phyloP scores from a whole-genome alignment of 495 filamentous ascomycete genomes.

The Penicillium taxi region DNA sequence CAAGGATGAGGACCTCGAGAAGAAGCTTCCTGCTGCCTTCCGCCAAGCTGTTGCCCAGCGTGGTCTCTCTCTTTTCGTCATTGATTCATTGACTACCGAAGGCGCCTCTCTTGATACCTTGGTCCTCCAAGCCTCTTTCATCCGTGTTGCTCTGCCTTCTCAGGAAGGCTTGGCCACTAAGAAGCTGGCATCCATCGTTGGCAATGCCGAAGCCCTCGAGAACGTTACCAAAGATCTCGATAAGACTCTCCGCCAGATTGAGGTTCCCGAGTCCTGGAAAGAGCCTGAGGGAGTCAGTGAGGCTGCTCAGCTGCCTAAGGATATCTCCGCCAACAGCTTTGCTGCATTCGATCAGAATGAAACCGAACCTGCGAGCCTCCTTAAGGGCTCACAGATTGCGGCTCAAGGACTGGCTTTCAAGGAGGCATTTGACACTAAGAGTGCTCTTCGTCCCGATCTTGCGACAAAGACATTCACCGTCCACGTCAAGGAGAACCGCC shows the following conservation, averaged over 20 bases:
- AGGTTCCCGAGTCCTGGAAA: slow-evolving; percentile 72
- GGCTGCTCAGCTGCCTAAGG: slow-evolving; percentile 43
- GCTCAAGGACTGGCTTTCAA: slow-evolving; percentile 89
- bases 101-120: slow-evolving; percentile 53
- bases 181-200: slow-evolving; percentile 51
- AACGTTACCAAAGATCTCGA: slow-evolving; percentile 59
- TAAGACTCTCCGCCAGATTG: slow-evolving; percentile 59
- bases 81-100: slow-evolving; percentile 58
- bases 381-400: slow-evolving; percentile 69
- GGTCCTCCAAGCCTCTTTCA: slow-evolving; percentile 69
- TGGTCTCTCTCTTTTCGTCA: slow-evolving; percentile 57
- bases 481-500: slow-evolving; percentile 87
- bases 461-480: slow-evolving; percentile 78
- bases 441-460: slow-evolving; percentile 73
- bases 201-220: slow-evolving; percentile 47
- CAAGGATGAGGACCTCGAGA: slow-evolving; percentile 85
- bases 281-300: slow-evolving; percentile 53
- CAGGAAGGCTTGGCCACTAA: slow-evolving; percentile 41
- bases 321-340: slow-evolving; percentile 72
- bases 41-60: slow-evolving; percentile 61
- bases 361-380: slow-evolving; percentile 51
- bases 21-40: slow-evolving; percentile 63
- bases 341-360: slow-evolving; percentile 71
- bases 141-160: slow-evolving; percentile 60
- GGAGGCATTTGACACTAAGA: slow-evolving; percentile 76